These are phyloP conservation scores for Colletotrichum coccodes DNA, from an alignment of 2,329 filamentous ascomycete species.

Conservation along the genomic window DNA sequence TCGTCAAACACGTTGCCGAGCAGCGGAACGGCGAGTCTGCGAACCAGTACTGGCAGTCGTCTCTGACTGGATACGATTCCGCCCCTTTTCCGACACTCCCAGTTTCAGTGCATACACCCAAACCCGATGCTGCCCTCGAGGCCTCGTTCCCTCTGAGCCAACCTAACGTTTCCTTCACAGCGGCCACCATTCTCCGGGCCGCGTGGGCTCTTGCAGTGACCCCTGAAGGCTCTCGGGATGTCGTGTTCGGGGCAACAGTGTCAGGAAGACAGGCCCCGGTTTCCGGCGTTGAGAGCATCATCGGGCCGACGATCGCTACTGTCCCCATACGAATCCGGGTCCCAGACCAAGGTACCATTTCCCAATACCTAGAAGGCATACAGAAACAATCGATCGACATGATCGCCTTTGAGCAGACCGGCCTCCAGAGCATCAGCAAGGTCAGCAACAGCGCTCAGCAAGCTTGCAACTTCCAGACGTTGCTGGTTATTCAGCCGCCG, in stretches of 20 bases:
- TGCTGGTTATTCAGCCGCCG: slow-evolving; percentile 24
- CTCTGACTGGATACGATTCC: background rate
- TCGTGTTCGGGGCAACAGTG: slow-evolving; percentile 38
- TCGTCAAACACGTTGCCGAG: background rate
- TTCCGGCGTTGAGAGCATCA: slow-evolving; percentile 32
- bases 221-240: slow-evolving; percentile 31
- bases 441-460: slow-evolving; percentile 28
- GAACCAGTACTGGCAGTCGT: background rate
- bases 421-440: slow-evolving; percentile 38
- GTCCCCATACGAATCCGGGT: slow-evolving; percentile 46
- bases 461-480: slow-evolving; percentile 35
- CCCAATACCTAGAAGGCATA: slow-evolving; percentile 20
- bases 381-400: slow-evolving; percentile 34
- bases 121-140: background rate
- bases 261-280: slow-evolving; percentile 38
- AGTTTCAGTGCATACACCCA: background rate
- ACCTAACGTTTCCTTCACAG: background rate
- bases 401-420: slow-evolving; percentile 36
- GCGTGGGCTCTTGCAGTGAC: background rate
- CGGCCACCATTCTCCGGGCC: background rate
- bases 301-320: slow-evolving; percentile 36
- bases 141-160: background rate
- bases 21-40: background rate
- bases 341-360: slow-evolving; percentile 35
- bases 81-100: background rate